phyloP scores from a whole-genome alignment of 306 rosid species.

The Cucumis hystrix region DNA sequence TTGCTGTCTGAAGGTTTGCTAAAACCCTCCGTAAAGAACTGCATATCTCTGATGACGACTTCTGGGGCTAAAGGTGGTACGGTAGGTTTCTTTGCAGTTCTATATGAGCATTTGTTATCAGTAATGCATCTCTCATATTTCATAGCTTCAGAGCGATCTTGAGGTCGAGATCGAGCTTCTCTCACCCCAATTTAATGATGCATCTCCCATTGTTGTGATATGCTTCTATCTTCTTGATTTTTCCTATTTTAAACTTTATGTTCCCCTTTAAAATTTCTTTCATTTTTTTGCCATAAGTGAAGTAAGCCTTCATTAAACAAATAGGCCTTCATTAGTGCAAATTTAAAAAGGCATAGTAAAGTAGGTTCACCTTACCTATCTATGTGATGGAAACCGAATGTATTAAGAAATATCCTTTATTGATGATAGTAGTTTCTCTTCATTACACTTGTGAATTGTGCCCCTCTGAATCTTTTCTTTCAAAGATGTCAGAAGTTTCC shows the following conservation, averaged over 20 bases:
- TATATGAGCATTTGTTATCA: neutral
- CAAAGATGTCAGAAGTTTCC: no score
- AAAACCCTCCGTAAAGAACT: conserved; percentile 74
- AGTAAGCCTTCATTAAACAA: neutral
- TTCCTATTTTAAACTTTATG: neutral
- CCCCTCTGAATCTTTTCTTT: no score
- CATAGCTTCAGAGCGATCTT: no score
- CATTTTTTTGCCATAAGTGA: neutral
- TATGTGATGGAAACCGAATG: no score
- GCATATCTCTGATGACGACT: conserved; percentile 93
- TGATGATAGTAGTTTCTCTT: no score
- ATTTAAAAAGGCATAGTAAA: neutral
- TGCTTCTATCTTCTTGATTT: conserved; percentile 1
- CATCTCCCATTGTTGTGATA: neutral
- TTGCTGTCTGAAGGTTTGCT: conserved; percentile 56
- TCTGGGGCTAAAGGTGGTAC: conserved; percentile 94
- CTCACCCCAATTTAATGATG: neutral
- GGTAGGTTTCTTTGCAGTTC: conserved; percentile 33
- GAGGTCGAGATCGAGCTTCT: no score
- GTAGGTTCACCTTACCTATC: neutral
- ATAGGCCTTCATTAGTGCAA: neutral
- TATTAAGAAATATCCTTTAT: no score
- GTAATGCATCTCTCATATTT: neutral
- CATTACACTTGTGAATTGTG: no score
- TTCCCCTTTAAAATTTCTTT: neutral